phyloP scores from a whole-genome alignment of 371 early-diverging fungal genomes.

The Blakeslea trispora region DNA sequence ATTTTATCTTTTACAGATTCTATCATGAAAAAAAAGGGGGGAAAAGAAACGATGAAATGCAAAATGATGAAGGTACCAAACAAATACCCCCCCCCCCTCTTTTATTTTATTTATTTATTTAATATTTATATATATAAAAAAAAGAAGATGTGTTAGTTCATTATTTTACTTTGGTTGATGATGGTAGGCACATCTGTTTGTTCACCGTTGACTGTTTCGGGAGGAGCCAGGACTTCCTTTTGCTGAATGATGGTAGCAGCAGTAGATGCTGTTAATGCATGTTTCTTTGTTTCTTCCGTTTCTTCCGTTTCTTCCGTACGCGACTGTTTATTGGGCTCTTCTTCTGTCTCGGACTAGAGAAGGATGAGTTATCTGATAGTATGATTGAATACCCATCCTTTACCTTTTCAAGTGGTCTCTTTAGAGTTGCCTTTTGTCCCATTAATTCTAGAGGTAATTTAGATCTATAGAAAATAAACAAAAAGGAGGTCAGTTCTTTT shows the following conservation, averaged over 20 bases:
- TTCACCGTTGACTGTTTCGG: neutral
- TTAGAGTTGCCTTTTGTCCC: constrained; percentile 44
- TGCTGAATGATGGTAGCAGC: neutral
- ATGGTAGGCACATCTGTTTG: neutral
- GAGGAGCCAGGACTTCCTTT: neutral
- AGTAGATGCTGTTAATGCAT: neutral
- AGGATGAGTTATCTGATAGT: neutral
- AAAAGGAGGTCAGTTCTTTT: constrained; percentile 9
- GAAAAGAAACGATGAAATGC: too few relatives aligned
- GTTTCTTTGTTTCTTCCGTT: neutral
- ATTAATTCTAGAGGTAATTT: constrained; percentile 49
- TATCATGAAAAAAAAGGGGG: too few relatives aligned
- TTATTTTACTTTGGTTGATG: neutral
- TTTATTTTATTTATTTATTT: too few relatives aligned
- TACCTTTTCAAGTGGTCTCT: constrained; percentile 39
- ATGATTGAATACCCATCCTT: neutral
- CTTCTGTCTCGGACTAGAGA: neutral
- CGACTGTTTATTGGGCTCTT: neutral
- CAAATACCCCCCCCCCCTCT: too few relatives aligned
- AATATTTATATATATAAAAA: neutral
- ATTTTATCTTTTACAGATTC: constrained; percentile 39
- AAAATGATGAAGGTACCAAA: too few relatives aligned
- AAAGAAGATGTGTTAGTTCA: neutral
- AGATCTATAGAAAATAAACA: constrained; percentile 24
- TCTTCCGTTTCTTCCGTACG: too few relatives aligned